Evolutionary conservation across 2,329 filamentous ascomycete species (phyloP), one percentile per base, ranked within the genome.

Genomic region (Beauveria scarabaeidicola): DNA sequence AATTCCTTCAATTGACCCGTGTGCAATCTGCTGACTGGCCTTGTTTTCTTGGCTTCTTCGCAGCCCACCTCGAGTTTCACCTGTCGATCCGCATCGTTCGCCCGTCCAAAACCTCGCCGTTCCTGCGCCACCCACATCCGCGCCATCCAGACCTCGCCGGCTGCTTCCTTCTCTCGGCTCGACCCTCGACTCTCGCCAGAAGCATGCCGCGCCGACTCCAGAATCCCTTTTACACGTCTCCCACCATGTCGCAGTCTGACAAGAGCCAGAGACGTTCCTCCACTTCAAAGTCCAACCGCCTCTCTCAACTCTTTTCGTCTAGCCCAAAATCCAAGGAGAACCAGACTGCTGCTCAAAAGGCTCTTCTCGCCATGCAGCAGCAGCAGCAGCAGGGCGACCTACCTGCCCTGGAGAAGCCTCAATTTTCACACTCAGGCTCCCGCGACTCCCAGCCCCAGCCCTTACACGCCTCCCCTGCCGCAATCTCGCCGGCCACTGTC

Each of bases 281-380:
- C 47, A 78, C 80, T 65, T 83, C 82, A 67, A 91, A 89, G 74
- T 82, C 84, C 71, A 91, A 86, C 73, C 88, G 89, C 70, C 83
- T 96, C 67, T 85, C 85, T 65, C 87, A 91, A 70, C 84, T 96
- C 75, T 96, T 96, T 75, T 90, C 89, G 61, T 84, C 85, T 56
- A 89, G 88, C 54, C 87, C 89, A 65, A 93, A 91, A 77, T 78
- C 82, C 65, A 91, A 88, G 74, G 80, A 86, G 63, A 32, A 27
- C 52, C 81, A 85, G 66, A 77, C 79, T 55, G 79, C 84, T 61
- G 81, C 85, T 55, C 82, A 90, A 69, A 85, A 89, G 67, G 81
- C 85, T 61, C 81, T 90, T 52, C 80, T 88, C 69, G 79, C 83
- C 62, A 84, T 86, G 69, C 84, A 89, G 70, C 84, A 88, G 65